A percentile compares a stretch with the other conserved stretches of the same genome.
Conservation (phyloP, 1,284 basidiomycete species). For the Moesziomyces parantarcticus region DNA sequence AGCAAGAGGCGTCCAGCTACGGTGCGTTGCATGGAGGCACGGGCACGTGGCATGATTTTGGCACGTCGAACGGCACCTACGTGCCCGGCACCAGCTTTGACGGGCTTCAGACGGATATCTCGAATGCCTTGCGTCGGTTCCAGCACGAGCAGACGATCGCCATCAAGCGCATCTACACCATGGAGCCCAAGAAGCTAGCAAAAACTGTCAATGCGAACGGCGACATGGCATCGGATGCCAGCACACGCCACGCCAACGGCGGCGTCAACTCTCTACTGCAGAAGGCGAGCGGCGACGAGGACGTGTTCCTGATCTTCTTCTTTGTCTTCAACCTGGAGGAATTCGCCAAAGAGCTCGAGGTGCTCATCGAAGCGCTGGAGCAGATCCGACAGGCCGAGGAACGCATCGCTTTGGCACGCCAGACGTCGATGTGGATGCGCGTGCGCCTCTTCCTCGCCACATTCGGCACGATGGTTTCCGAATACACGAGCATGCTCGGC, state of each 20-base stretch:
- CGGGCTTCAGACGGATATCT: constrained; percentile 43
- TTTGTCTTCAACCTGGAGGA: constrained; percentile 65
- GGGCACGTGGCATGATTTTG: constrained; percentile 27
- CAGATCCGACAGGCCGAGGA: constrained; percentile 45
- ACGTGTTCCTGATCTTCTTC: constrained; percentile 63
- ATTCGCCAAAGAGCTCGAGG: constrained; percentile 54
- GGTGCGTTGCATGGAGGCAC: constrained; percentile 16
- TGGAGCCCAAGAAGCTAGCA: constrained; percentile 50
- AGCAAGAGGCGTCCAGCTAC: constrained; percentile 4
- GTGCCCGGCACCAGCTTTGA: constrained; percentile 46
- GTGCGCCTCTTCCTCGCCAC: constrained; percentile 25
- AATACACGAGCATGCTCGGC: constrained; percentile 34
- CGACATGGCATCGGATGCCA: background rate
- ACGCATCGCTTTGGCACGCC: constrained; percentile 39
- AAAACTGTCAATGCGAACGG: constrained; percentile 1
- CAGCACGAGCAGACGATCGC: constrained; percentile 61
- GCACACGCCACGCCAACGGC: background rate
- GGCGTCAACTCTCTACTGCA: constrained; percentile 13
- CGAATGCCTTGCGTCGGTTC: constrained; percentile 50
- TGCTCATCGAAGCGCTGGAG: constrained; percentile 50
- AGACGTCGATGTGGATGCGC: constrained; percentile 38
- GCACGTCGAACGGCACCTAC: constrained; percentile 17
- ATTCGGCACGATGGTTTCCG: constrained; percentile 15
- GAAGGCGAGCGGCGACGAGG: constrained; percentile 52
- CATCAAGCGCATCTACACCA: constrained; percentile 61